A percentile compares a stretch with the other conserved stretches of the same genome.
Evolutionary conservation across 768 basidiomycete genomes (phyloP).

Genomic region (Gautieria morchelliformis): DNA sequence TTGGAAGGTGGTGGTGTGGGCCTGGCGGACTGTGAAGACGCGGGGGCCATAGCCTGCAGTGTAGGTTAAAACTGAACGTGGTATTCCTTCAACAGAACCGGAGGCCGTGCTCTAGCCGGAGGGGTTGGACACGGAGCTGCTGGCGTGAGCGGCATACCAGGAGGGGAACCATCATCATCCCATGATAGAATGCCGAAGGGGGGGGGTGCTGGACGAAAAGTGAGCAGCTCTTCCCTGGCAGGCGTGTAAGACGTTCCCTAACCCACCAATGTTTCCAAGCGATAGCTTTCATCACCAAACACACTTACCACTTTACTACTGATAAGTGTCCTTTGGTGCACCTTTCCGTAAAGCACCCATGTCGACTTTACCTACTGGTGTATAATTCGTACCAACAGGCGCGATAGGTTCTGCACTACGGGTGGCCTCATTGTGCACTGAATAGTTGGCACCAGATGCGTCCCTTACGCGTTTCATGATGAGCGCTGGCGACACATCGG

Average conservation of each 20-base stretch:
- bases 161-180: conserved; percentile 32
- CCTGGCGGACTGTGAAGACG: not conserved
- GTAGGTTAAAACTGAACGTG: not conserved
- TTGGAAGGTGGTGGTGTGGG: conserved; percentile 37
- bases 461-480: conserved; percentile 86
- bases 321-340: conserved; percentile 14
- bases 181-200: conserved; percentile 37
- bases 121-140: conserved; percentile 35
- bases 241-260: conserved; percentile 20
- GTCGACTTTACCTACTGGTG: conserved; percentile 65
- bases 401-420: conserved; percentile 72
- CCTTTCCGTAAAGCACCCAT: conserved; percentile 28
- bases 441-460: conserved; percentile 86
- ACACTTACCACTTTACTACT: conserved; percentile 11
- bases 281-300: not conserved
- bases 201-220: conserved; percentile 28
- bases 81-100: not conserved
- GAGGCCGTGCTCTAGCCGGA: conserved; percentile 14
- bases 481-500: conserved; percentile 67
- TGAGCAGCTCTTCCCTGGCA: conserved; percentile 15
- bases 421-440: conserved; percentile 67
- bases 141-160: conserved; percentile 34
- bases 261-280: too few species aligned
- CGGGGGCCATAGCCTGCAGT: not conserved
- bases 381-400: conserved; percentile 70